Percentiles rank a stretch among this genome's conserved stretches.
Evolutionary conservation across 768 basidiomycete species (phyloP).

Genomic region (Russula lepida): DNA sequence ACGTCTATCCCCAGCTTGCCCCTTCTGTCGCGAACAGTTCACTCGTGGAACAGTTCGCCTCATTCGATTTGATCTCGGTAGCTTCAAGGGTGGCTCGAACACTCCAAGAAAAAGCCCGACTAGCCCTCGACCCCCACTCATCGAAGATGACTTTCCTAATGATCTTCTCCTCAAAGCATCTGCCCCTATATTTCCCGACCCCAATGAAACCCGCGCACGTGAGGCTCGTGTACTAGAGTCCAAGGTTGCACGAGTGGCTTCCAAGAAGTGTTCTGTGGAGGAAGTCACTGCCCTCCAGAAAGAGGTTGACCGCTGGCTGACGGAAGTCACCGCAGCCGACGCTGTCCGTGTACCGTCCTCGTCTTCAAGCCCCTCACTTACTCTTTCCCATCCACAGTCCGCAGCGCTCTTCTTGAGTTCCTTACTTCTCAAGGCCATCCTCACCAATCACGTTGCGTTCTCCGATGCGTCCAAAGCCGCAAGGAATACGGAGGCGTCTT

Average conservation of each 20-base stretch:
- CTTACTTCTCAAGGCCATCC: slow-evolving; percentile 71
- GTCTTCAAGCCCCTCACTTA: slow-evolving; percentile 16
- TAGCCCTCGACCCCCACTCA: slow-evolving; percentile 29
- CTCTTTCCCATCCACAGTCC: slow-evolving; percentile 32
- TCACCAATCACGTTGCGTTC: slow-evolving; percentile 75
- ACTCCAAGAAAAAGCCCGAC: slow-evolving; percentile 51
- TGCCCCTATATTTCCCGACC: slow-evolving; percentile 21
- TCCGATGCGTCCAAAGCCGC: slow-evolving; percentile 65
- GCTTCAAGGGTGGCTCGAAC: slow-evolving; percentile 49
- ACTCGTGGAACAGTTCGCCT: slow-evolving; percentile 56
- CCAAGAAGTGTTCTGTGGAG: slow-evolving; percentile 82
- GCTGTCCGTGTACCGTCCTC: slow-evolving; percentile 42
- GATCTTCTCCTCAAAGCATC: slow-evolving; percentile 30
- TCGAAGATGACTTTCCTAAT: slow-evolving; percentile 38
- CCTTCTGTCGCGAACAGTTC: slow-evolving; percentile 78
- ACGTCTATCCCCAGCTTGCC: slow-evolving; percentile 65
- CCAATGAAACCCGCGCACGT: slow-evolving; percentile 30
- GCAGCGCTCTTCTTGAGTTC: slow-evolving; percentile 69
- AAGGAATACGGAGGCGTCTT: slow-evolving; percentile 49
- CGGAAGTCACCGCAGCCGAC: slow-evolving; percentile 48
- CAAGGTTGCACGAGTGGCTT: slow-evolving; percentile 69
- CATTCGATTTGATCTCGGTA: slow-evolving; percentile 71
- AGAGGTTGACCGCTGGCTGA: slow-evolving; percentile 72
- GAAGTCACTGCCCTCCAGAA: slow-evolving; percentile 71
- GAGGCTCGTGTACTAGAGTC: slow-evolving; percentile 64